phyloP scores from a whole-genome alignment of 129 eudicot genomes.

The Helianthus tuberosus region DNA sequence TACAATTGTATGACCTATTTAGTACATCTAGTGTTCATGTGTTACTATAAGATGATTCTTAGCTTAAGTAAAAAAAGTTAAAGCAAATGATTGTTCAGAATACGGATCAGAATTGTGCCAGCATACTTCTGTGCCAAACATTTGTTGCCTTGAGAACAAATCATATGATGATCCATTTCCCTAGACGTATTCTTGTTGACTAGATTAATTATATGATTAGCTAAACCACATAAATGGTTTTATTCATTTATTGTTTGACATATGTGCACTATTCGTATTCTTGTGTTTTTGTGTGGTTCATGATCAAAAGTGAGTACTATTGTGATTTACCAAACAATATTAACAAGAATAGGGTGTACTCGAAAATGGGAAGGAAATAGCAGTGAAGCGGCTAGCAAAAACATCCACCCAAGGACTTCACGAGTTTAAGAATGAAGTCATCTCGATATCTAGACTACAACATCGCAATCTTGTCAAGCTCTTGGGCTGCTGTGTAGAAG shows the following conservation, averaged over 20 bases:
- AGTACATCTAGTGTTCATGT: background rate
- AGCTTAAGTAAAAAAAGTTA: background rate
- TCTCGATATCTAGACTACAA: background rate
- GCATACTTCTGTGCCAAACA: background rate
- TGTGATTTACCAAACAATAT: background rate
- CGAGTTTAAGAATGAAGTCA: background rate
- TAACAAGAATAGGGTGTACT: background rate
- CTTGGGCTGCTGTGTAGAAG: background rate
- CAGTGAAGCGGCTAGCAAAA: slow-evolving; percentile 9
- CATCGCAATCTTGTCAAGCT: slow-evolving; percentile 11
- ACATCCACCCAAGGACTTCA: slow-evolving; percentile 4
- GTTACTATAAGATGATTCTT: background rate
- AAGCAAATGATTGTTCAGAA: background rate
- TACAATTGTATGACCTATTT: background rate
- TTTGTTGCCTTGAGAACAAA: background rate
- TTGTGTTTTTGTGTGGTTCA: background rate
- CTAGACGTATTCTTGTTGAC: background rate
- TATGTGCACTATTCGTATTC: background rate
- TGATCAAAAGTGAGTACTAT: background rate
- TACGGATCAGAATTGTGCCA: background rate
- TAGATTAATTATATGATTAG: background rate
- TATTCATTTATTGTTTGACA: background rate
- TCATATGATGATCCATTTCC: background rate
- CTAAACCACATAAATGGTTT: background rate
- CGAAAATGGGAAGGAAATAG: background rate